Evolutionary conservation across 2,329 filamentous ascomycete species (phyloP).

Genomic region (Aspergillus alliaceus): DNA sequence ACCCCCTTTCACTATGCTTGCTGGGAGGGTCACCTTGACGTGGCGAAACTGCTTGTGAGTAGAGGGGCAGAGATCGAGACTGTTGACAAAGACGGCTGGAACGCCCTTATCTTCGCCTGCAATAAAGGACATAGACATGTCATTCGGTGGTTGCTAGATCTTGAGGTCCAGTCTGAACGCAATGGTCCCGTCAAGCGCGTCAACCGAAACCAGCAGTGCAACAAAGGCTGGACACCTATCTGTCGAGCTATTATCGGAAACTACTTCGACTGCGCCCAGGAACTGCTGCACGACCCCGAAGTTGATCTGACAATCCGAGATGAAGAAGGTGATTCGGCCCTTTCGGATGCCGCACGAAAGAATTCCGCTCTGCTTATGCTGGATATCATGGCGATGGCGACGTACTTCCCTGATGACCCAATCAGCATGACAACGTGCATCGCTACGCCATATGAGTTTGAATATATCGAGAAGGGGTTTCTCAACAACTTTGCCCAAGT

Average conservation of each 20-base stretch:
- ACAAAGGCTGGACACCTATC: neutral
- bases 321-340: neutral
- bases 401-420: conserved; percentile 5
- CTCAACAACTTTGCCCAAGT: neutral
- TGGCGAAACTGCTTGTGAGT: neutral
- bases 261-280: neutral
- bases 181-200: neutral
- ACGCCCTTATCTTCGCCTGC: neutral
- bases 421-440: neutral
- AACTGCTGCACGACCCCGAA: neutral
- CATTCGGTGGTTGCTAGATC: neutral
- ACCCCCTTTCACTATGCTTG: neutral
- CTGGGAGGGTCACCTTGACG: neutral
- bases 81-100: neutral
- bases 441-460: neutral
- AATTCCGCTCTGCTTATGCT: neutral
- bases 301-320: neutral
- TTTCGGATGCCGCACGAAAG: neutral
- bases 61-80: neutral
- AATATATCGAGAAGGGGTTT: neutral
- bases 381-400: neutral
- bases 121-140: neutral
- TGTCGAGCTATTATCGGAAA: neutral
- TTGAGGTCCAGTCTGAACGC: neutral
- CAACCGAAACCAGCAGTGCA: neutral